Percentiles rank a stretch among this genome's conserved stretches.
Evolutionary conservation across 345 rosid genomes (phyloP).

Genomic region (Pistacia vera): DNA sequence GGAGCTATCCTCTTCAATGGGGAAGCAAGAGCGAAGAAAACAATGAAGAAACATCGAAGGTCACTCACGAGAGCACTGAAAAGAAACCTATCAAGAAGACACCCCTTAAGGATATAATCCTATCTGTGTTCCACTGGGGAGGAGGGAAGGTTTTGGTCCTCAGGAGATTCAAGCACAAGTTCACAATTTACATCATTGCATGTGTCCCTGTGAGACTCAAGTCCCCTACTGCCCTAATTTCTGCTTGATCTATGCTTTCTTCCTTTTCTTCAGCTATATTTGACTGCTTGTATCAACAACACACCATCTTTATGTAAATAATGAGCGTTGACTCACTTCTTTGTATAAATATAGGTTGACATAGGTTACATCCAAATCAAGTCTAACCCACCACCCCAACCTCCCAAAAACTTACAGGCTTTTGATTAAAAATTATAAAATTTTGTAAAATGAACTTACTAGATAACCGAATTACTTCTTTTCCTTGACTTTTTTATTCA

Average conservation of each 20-base stretch:
- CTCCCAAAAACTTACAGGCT: background rate
- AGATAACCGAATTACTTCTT: background rate
- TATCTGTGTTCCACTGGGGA: constrained; percentile 42
- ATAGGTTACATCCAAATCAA: background rate
- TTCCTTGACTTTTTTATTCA: background rate
- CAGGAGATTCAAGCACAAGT: constrained; percentile 48
- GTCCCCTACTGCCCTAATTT: constrained; percentile 31
- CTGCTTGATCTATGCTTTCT: constrained; percentile 24
- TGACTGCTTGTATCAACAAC: constrained; percentile 18
- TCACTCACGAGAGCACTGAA: constrained; percentile 8
- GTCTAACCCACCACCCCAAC: background rate
- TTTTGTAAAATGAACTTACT: background rate
- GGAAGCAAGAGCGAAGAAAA: constrained; percentile 32
- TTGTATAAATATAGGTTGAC: background rate
- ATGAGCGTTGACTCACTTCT: background rate
- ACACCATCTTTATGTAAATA: constrained; percentile 12
- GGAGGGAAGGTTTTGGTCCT: constrained; percentile 41
- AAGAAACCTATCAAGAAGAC: constrained; percentile 38
- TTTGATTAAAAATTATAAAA: background rate
- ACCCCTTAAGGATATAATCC: constrained; percentile 39
- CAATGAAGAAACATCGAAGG: constrained; percentile 16
- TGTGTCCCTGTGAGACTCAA: constrained; percentile 36
- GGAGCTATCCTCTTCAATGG: constrained; percentile 62
- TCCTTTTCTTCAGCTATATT: constrained; percentile 7
- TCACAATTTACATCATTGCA: constrained; percentile 36